phyloP scores from a whole-genome alignment of 345 rosid species.

The Corchorus olitorius region DNA sequence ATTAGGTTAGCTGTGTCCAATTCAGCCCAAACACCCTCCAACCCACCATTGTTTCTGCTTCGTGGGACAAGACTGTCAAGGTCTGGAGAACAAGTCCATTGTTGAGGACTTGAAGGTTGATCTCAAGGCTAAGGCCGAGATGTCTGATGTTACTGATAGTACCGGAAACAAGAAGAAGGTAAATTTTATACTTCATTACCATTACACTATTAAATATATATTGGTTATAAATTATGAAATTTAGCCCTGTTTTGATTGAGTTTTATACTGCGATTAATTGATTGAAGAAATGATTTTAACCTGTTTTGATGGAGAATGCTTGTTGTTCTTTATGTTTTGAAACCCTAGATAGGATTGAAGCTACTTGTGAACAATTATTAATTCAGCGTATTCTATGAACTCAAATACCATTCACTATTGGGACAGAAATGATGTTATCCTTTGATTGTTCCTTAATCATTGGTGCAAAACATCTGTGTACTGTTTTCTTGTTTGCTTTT shows the following conservation, averaged over 20 bases:
- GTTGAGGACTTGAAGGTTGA: conserved; percentile 98
- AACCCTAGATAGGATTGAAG: neutral
- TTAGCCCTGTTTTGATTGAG: neutral
- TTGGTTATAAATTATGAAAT: neutral
- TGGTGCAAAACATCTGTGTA: too few species aligned
- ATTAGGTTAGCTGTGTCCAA: conserved; percentile 95
- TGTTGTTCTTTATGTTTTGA: too few species aligned
- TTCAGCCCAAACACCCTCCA: conserved; percentile 78
- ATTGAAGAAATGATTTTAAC: neutral
- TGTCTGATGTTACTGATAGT: conserved; percentile 53
- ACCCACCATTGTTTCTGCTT: conserved; percentile 91
- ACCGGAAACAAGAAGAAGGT: conserved; percentile 70
- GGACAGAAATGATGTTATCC: too few species aligned
- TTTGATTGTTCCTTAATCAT: too few species aligned
- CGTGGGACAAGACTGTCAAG: conserved; percentile 37
- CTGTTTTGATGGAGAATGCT: neutral
- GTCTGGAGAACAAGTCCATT: conserved; percentile 88
- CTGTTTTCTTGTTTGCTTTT: too few species aligned
- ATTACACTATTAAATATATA: neutral
- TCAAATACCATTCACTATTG: neutral
- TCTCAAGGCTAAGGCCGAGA: conserved; percentile 93
- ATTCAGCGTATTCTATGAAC: neutral
- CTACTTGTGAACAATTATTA: neutral
- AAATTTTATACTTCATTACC: neutral
- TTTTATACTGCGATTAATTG: neutral